Percentiles rank a stretch among this genome's conserved stretches.
phyloP scores from a whole-genome alignment of 805 yeast species.

The Saturnispora sanitii region DNA sequence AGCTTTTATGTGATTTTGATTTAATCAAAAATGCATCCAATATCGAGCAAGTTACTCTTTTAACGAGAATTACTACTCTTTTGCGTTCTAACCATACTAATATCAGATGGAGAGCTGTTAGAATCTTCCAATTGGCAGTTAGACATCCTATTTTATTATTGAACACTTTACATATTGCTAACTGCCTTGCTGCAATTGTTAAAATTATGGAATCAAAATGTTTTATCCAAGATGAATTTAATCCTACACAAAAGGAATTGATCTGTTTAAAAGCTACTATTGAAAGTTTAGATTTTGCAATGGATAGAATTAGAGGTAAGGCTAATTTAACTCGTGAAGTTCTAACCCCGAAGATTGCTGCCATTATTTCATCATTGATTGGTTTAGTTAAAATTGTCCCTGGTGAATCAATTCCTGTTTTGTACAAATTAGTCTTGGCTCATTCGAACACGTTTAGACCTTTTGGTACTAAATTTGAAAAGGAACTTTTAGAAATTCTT shows the following conservation, averaged over 20 bases:
- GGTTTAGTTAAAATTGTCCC: conserved; percentile 34
- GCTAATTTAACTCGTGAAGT: conserved; percentile 78
- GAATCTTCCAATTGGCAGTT: conserved; percentile 33
- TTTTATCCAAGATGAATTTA: conserved; percentile 24
- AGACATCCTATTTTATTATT: conserved; percentile 26
- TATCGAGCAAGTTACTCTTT: conserved; percentile 41
- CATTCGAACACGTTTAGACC: conserved; percentile 81
- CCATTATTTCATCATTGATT: conserved; percentile 45
- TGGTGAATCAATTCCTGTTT: conserved; percentile 29
- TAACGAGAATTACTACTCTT: conserved; percentile 35
- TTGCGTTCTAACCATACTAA: conserved; percentile 35
- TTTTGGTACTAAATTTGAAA: conserved; percentile 52
- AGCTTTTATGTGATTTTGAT: conserved; percentile 16
- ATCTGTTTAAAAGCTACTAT: conserved; percentile 28
- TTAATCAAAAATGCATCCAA: conserved; percentile 29
- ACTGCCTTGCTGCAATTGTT: conserved; percentile 29
- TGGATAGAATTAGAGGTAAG: conserved; percentile 57
- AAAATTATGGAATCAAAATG: conserved; percentile 33
- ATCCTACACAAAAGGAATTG: conserved; percentile 19
- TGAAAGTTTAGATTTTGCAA: conserved; percentile 33
- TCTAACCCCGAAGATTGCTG: conserved; percentile 67
- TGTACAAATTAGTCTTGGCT: conserved; percentile 36
- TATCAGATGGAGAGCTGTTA: conserved; percentile 52
- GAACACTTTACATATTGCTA: conserved; percentile 31
- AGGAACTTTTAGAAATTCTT: conserved; percentile 31